These are phyloP conservation scores for Choiromyces venosus DNA, from an alignment of 495 filamentous ascomycete species.

Conservation along the genomic window DNA sequence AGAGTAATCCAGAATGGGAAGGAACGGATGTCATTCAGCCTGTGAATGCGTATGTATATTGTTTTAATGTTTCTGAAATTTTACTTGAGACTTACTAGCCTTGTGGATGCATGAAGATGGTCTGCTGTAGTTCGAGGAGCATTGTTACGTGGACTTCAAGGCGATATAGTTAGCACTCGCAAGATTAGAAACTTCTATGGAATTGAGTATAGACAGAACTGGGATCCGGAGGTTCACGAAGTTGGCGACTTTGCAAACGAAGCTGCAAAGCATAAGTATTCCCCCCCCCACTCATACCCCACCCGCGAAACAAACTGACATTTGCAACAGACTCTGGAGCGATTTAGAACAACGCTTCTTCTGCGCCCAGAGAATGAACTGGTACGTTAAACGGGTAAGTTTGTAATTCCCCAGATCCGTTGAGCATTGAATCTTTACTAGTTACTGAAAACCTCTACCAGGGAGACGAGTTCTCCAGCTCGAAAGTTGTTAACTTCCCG, in stretches of 20 bases:
- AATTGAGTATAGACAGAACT: constrained; percentile 64
- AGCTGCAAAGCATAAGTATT: not conserved
- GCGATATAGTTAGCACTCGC: constrained; percentile 62
- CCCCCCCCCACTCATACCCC: not conserved
- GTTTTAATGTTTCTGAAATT: not conserved
- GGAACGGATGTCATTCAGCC: constrained; percentile 19
- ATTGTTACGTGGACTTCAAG: constrained; percentile 62
- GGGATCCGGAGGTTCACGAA: constrained; percentile 60
- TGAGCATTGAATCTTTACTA: not conserved
- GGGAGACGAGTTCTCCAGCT: not conserved
- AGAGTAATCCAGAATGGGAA: constrained; percentile 32
- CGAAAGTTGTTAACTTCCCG: not conserved
- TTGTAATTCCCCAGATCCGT: not conserved
- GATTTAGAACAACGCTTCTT: not conserved
- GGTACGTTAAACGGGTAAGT: constrained; percentile 30
- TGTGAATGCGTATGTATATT: constrained; percentile 13
- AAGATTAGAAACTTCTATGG: constrained; percentile 67
- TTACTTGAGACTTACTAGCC: not conserved
- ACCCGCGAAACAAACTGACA: not conserved
- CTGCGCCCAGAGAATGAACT: constrained; percentile 13
- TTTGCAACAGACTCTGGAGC: not conserved
- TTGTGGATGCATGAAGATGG: constrained; percentile 46
- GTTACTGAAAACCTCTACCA: not conserved
- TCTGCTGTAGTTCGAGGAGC: constrained; percentile 64
- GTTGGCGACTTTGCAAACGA: constrained; percentile 48